Base-by-base conservation (phyloP, 73 alveolate species). In the Diophrys sp. region DNA sequence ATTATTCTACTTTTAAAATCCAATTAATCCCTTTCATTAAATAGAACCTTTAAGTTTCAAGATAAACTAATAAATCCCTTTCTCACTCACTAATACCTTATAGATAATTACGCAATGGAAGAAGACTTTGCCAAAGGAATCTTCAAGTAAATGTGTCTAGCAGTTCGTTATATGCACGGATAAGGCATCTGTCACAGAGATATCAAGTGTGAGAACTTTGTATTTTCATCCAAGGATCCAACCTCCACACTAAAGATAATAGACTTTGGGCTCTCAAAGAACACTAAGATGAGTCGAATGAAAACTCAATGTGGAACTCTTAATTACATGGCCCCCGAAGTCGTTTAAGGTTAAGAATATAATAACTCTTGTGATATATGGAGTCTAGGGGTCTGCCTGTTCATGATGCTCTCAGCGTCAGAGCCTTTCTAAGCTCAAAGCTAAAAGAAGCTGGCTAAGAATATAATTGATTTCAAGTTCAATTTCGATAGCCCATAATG, bases 301-400 rank as follows among this genome's bases (percentile, higher is more conserved):
- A 44, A 44, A 44, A 62, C 73, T 11, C 14, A 2, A 14, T 81
- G 77, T 24, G 89, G 89, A 27, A 74, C 89, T 0, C 89, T 85
- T 2, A 76, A 72, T 53, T 81, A 81, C 80, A 31, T 81, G 54
- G 89, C 89, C 1, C 89, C 89, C 1, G 89, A 81, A 54, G 57
- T 81, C 2, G 33, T 83, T 14, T n/a, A 75, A 0, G 91, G 91
- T 2, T 62, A 67, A 31, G 73, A 75, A 2, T 83, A 83, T 54
- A 67, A 72, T 71, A 57, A 77, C 2, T 28, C 68, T 29, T 84
- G 87, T 30, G 91, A 83, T 78, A 78, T 83, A n/a, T 83, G 91
- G 91, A 77, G 87, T 2, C 55, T 83, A 31, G 91, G 91, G 27
- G 87, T 83, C 0, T 66, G 73, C 24, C 67, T 83, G 0, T 83